Conservation (phyloP, 257 asterid genomes). For the Penstemon eatonii region DNA sequence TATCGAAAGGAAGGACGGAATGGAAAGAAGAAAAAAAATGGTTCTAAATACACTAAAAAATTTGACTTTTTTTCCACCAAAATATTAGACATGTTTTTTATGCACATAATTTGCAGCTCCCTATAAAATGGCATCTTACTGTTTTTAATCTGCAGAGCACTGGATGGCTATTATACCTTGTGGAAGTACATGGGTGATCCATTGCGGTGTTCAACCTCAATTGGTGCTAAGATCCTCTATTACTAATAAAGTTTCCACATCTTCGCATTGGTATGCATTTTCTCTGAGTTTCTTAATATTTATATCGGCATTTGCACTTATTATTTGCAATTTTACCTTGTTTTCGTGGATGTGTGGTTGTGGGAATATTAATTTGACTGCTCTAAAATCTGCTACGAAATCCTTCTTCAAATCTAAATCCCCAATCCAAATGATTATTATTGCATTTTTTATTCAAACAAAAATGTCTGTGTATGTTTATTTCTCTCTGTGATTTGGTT, state of each 20-base stretch:
- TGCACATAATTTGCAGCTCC: not conserved
- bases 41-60: conserved; percentile 16
- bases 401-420: too few relatives aligned
- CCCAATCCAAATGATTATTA: too few relatives aligned
- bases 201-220: conserved; percentile 80
- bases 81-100: not conserved
- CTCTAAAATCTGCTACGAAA: too few relatives aligned
- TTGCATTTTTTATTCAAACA: too few relatives aligned
- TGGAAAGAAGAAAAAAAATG: not conserved
- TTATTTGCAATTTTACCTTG: not conserved
- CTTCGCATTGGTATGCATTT: conserved; percentile 46
- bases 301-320: conserved; percentile 1
- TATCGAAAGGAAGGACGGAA: not conserved
- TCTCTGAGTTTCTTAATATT: not conserved
- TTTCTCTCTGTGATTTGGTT: not conserved
- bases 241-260: conserved; percentile 38
- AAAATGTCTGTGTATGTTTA: not conserved
- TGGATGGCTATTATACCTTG: conserved; percentile 84
- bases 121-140: not conserved
- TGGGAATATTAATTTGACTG: too few relatives aligned
- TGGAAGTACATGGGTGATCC: conserved; percentile 72
- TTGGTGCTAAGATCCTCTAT: conserved; percentile 39
- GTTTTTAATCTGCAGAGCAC: conserved; percentile 30
- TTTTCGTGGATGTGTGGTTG: conserved; percentile 14
- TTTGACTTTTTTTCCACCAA: not conserved